A percentile compares a stretch with the other conserved stretches of the same genome.
phyloP scores from a whole-genome alignment of 1,284 basidiomycete species.

The Trichosporon ovoides region DNA sequence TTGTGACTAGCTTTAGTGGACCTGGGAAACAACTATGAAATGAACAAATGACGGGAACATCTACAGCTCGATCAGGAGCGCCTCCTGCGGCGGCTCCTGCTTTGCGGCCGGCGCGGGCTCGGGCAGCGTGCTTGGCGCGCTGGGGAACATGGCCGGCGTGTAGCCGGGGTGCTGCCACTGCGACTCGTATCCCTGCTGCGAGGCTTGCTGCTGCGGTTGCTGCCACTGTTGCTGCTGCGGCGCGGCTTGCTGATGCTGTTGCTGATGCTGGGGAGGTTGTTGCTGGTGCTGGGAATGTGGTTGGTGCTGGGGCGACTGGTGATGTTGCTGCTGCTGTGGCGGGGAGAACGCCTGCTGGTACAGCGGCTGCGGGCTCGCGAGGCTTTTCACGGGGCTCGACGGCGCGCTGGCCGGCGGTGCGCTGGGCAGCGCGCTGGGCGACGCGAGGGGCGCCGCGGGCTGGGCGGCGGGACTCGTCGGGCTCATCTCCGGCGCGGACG shows the following conservation, averaged over 20 bases:
- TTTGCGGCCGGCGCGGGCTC: slow-evolving; percentile 50
- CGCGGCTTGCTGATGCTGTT: too few relatives aligned
- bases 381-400: background rate
- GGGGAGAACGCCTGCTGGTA: background rate
- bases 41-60: background rate
- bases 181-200: slow-evolving; percentile 17
- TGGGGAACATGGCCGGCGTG: slow-evolving; percentile 24
- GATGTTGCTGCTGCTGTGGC: slow-evolving; percentile 2
- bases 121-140: slow-evolving; percentile 56
- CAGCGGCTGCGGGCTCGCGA: background rate
- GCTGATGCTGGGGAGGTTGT: slow-evolving; percentile 8
- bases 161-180: slow-evolving; percentile 12
- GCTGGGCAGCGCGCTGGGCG: background rate
- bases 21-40: background rate
- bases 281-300: slow-evolving; percentile 11
- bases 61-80: slow-evolving; percentile 61
- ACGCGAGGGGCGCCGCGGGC: background rate
- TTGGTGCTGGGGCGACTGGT: slow-evolving; percentile 4
- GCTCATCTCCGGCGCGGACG: background rate
- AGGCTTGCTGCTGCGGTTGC: slow-evolving; percentile 19
- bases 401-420: background rate
- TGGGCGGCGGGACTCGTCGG: slow-evolving; percentile 1
- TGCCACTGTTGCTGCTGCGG: slow-evolving; percentile 17
- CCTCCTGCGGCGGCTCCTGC: slow-evolving; percentile 72
- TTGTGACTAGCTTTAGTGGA: background rate